phyloP scores from a whole-genome alignment of 768 basidiomycete species.

The Pisolithus marmoratus region DNA sequence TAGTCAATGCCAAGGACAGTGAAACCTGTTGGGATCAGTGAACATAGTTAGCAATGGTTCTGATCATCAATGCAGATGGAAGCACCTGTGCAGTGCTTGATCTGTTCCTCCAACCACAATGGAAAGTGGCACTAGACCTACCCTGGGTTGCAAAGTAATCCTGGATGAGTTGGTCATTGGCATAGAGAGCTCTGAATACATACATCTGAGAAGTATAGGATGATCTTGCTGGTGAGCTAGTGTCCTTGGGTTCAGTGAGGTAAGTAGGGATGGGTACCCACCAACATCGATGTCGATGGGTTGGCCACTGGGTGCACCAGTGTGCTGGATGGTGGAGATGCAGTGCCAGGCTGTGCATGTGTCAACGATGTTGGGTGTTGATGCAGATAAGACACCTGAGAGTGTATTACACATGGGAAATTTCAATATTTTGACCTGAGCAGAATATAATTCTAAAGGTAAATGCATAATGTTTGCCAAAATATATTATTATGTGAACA shows the following conservation, averaged over 20 bases:
- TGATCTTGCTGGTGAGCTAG: constrained; percentile 34
- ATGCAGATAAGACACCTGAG: constrained; percentile 7
- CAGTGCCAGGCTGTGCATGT: constrained; percentile 50
- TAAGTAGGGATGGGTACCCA: constrained; percentile 45
- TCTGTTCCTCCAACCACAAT: too few species aligned
- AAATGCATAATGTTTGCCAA: too few species aligned
- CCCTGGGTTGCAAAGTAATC: constrained; percentile 61
- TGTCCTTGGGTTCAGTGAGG: constrained; percentile 38
- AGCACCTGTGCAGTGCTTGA: too few species aligned
- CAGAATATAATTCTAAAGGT: too few species aligned
- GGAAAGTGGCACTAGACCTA: too few species aligned
- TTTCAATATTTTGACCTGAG: too few species aligned
- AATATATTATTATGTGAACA: too few species aligned
- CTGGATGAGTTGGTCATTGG: constrained; percentile 55
- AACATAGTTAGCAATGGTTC: not conserved
- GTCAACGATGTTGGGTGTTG: constrained; percentile 18
- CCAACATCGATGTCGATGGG: constrained; percentile 30
- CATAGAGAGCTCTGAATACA: constrained; percentile 55
- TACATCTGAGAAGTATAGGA: constrained; percentile 58
- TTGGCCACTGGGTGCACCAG: constrained; percentile 41
- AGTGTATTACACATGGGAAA: too few species aligned
- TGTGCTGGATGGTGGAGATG: constrained; percentile 45
- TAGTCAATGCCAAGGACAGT: constrained; percentile 57
- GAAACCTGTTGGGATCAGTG: constrained; percentile 37
- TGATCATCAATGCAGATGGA: not conserved